Evolutionary conservation across 805 yeast species (phyloP).

Genomic region (Maudiozyma turicensis): DNA sequence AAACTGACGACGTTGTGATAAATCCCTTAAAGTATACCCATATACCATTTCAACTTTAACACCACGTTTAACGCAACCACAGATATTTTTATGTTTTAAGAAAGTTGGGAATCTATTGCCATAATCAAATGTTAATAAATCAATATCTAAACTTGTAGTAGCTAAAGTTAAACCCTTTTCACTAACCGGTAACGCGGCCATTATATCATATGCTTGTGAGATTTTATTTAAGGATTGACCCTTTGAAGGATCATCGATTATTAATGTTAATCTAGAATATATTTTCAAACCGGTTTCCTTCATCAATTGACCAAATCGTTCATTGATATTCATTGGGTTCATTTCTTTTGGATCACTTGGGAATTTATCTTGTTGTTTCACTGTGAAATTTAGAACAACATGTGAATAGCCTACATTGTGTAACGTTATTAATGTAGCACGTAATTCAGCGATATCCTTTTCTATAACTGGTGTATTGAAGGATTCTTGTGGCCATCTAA

Average conservation of each 20-base stretch:
- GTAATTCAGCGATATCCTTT: constrained; percentile 36
- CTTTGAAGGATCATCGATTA: constrained; percentile 68
- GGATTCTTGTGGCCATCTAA: constrained; percentile 57
- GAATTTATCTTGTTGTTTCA: constrained; percentile 42
- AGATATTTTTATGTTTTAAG: constrained; percentile 72
- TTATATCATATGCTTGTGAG: constrained; percentile 51
- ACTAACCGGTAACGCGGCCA: constrained; percentile 70
- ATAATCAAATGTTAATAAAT: constrained; percentile 66
- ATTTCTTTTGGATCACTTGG: constrained; percentile 38
- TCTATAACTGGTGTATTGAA: constrained; percentile 36
- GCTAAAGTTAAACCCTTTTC: constrained; percentile 74
- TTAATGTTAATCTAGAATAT: constrained; percentile 65
- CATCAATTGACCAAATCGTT: constrained; percentile 22
- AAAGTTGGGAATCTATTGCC: constrained; percentile 59
- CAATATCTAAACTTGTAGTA: constrained; percentile 68
- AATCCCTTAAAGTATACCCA: constrained; percentile 37
- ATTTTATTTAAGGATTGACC: constrained; percentile 41
- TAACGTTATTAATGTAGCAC: constrained; percentile 42
- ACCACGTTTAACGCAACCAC: constrained; percentile 78
- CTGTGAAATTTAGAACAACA: constrained; percentile 62
- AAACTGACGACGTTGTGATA: constrained; percentile 46
- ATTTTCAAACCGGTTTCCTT: constrained; percentile 35
- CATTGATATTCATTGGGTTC: constrained; percentile 32
- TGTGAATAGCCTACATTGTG: constrained; percentile 62
- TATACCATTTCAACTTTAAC: constrained; percentile 74